Evolutionary conservation across 2,329 filamentous ascomycete species (phyloP), one percentile per base, ranked within the genome.

Genomic region (Epichloe elymi): DNA sequence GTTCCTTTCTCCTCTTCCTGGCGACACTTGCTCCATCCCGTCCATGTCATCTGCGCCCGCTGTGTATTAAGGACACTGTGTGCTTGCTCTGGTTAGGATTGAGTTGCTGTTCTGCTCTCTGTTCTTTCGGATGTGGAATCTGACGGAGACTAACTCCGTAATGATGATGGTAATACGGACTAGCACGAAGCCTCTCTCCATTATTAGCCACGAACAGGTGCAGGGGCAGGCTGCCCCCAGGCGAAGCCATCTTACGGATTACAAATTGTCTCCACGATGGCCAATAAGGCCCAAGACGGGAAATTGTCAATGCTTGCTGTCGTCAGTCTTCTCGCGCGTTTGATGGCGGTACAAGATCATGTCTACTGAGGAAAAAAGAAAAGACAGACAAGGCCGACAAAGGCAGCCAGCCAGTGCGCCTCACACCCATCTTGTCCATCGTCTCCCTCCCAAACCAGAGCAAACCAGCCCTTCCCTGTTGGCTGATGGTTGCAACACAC

Each of bases 301-400:
- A 51, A 47, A 51, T 51, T 51, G 44, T 37, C 38, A 35, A 19
- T 43, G 47, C 37, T 17, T 26, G 37, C 17, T 30, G 39, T 35
- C 23, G 20, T 44, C 42, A 44, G 26, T 26, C 17, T 17, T 41
- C 26, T 30, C 26, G 26, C 26, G 26, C 2, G 26, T 26, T 26
- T 26, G 26, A 26, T 7, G 6, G 23, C 19, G 19, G 19, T 19
- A 19, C 19, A 19, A 19, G 19, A 19, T 5, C 23, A 26, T 7
- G 26, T 26, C 2, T 26, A 8, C 26, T 8, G 26, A 26, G 26
- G 33, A 26, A 46, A 36, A 19, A 46, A 36, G 11, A 36, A 46
- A 20, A n/a, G n/a, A n/a, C n/a, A n/a, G n/a, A n/a, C n/a, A n/a
- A n/a, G n/a, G n/a, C n/a, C n/a, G n/a, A n/a, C n/a, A n/a, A 20